These are phyloP conservation scores for Phytopythium oedochilum DNA, from an alignment of 352 stramenopile genomes.

Conservation along the genomic window DNA sequence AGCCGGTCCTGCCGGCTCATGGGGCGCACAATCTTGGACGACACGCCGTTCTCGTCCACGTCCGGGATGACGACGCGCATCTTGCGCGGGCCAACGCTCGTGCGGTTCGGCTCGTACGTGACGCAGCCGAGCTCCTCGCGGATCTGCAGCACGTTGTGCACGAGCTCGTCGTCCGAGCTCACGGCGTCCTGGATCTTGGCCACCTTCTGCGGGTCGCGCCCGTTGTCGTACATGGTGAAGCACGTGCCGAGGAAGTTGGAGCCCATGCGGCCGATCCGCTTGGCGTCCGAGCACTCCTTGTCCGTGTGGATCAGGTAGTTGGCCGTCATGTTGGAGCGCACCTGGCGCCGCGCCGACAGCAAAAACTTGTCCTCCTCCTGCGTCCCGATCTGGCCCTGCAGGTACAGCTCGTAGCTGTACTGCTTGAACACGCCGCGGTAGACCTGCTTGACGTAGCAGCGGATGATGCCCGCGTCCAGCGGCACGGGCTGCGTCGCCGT, in stretches of 20 bases:
- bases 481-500: conserved; percentile 73
- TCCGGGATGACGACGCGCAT: conserved; percentile 83
- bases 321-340: conserved; percentile 86
- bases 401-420: conserved; percentile 81
- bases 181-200: conserved; percentile 85
- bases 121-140: conserved; percentile 81
- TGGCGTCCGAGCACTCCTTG: conserved; percentile 64
- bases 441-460: conserved; percentile 86
- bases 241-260: conserved; percentile 86
- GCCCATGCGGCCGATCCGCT: conserved; percentile 84
- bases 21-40: conserved; percentile 77
- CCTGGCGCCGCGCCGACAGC: conserved; percentile 65
- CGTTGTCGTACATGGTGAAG: conserved; percentile 87
- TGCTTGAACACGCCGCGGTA: conserved; percentile 87
- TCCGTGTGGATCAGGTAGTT: conserved; percentile 87
- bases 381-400: conserved; percentile 80
- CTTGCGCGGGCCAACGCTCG: conserved; percentile 79
- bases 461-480: conserved; percentile 80
- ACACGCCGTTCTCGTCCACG: conserved; percentile 75
- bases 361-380: conserved; percentile 82
- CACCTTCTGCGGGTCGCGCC: conserved; percentile 84
- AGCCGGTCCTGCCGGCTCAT: conserved; percentile 85
- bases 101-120: conserved; percentile 85
- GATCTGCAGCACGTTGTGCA: conserved; percentile 84
- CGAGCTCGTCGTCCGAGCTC: conserved; percentile 54